Evolutionary conservation across 805 yeast species (phyloP).

Genomic region (Candida montana): DNA sequence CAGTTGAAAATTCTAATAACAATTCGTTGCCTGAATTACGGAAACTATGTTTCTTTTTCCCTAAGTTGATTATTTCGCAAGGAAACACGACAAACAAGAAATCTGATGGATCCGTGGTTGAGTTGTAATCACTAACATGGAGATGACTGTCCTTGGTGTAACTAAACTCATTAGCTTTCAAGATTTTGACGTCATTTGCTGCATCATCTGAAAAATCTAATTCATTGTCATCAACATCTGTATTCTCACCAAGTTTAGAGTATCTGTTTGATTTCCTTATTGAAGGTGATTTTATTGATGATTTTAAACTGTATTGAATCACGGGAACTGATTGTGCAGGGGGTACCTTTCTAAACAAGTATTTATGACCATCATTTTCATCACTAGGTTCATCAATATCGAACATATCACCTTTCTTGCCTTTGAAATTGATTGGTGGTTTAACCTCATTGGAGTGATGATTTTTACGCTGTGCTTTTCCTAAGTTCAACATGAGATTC

Average conservation of each 20-base stretch:
- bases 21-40: slow-evolving; percentile 1
- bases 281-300: too few species aligned
- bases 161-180: not conserved
- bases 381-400: too few species aligned
- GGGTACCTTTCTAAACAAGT: not conserved
- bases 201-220: not conserved
- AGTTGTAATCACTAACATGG: not conserved
- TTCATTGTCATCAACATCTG: not conserved
- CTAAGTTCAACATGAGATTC: not conserved
- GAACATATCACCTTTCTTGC: too few species aligned
- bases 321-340: not conserved
- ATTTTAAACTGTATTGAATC: not conserved
- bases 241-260: not conserved
- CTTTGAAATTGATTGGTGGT: too few species aligned
- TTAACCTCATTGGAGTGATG: not conserved
- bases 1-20: not conserved
- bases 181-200: not conserved
- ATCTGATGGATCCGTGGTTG: not conserved
- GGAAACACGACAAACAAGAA: not conserved
- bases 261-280: too few species aligned
- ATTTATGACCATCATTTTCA: not conserved
- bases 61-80: not conserved
- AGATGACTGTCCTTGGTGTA: not conserved
- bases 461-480: not conserved
- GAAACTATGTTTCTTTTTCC: not conserved